Base-by-base conservation (phyloP, 371 early-diverging fungal species). In the Mortierella sp. region DNA sequence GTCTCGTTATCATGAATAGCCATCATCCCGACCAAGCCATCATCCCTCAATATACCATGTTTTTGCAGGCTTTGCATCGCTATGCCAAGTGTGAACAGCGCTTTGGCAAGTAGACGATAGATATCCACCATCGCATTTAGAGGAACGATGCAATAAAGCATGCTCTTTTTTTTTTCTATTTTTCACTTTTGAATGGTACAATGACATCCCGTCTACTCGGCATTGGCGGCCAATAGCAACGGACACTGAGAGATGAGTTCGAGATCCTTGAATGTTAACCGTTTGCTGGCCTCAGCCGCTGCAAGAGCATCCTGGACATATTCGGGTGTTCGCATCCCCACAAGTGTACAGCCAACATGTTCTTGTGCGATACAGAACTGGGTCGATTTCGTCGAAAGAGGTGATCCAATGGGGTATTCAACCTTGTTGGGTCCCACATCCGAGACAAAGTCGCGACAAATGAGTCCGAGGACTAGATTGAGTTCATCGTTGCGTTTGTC, bases 401-500 rank as follows among this genome's bases (percentile, higher is more conserved):
- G 85, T 3, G 90, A 89, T 32, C 88, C 76, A 17, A 75, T 64
- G 6, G 52, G 55, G 17, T 49, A 23, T 14, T 67, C 61, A 15
- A 81, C 72, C 26, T 75, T 49, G 51, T 75, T 21, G 6, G 60
- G 57, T 28, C 75, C 69, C 3, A 56, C 60, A 51, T 60, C 48
- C 57, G 60, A 42, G 51, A 70, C 52, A 26, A 84, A 73, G 9
- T 67, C 65, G 6, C 80, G 81, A 71, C 86, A 81, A 41, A 90
- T 58, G 9, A 89, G 85, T 17, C 78, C 71, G n/a, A 92, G 46
- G 4, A 92, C 84, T 21, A 84, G 76, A 48, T 89, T 87, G 12
- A 91, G 79, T n/a, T 90, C 90, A 39, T 84, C 83, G 64, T 91
- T 92, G 23, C 84, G 86, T 32, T 85, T 81, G 9, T 87, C 75